These are phyloP conservation scores for Escovopsis weberi DNA, from an alignment of 2,329 filamentous ascomycete genomes.

Conservation along the genomic window DNA sequence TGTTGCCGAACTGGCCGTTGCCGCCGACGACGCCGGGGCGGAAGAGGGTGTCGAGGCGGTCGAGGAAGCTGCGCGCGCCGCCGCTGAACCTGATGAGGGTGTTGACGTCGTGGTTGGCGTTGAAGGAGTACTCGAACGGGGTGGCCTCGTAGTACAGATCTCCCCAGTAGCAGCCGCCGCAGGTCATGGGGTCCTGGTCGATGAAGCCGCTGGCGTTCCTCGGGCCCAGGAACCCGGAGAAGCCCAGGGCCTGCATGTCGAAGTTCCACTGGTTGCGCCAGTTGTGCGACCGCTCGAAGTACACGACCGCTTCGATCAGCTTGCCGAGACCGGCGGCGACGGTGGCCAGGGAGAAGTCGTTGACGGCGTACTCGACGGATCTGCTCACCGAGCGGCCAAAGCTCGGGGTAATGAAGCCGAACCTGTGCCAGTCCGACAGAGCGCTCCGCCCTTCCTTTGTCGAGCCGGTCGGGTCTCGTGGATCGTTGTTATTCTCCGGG, in stretches of 20 bases:
- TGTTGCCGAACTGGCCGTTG: slow-evolving; percentile 32
- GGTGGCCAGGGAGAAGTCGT: slow-evolving; percentile 54
- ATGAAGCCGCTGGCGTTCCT: slow-evolving; percentile 33
- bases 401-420: slow-evolving; percentile 50
- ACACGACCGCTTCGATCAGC: slow-evolving; percentile 36
- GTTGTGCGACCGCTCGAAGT: slow-evolving; percentile 47
- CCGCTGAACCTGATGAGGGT: slow-evolving; percentile 39
- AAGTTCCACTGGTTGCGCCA: slow-evolving; percentile 63
- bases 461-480: slow-evolving; percentile 41
- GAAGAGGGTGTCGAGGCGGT: slow-evolving; percentile 48
- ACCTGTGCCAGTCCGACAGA: slow-evolving; percentile 50
- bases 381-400: slow-evolving; percentile 48
- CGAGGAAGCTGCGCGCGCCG: slow-evolving; percentile 38
- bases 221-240: slow-evolving; percentile 53
- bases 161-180: slow-evolving; percentile 52
- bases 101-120: slow-evolving; percentile 50
- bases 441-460: slow-evolving; percentile 56
- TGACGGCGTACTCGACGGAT: slow-evolving; percentile 52
- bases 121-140: slow-evolving; percentile 53
- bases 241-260: slow-evolving; percentile 39
- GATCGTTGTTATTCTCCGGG: slow-evolving; percentile 44
- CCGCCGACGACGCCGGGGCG: slow-evolving; percentile 28
- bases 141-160: slow-evolving; percentile 44
- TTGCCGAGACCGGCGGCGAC: slow-evolving; percentile 45
- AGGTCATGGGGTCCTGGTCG: slow-evolving; percentile 40